Conservation (phyloP, 768 basidiomycete genomes). For the Pulveroboletus ravenelii region DNA sequence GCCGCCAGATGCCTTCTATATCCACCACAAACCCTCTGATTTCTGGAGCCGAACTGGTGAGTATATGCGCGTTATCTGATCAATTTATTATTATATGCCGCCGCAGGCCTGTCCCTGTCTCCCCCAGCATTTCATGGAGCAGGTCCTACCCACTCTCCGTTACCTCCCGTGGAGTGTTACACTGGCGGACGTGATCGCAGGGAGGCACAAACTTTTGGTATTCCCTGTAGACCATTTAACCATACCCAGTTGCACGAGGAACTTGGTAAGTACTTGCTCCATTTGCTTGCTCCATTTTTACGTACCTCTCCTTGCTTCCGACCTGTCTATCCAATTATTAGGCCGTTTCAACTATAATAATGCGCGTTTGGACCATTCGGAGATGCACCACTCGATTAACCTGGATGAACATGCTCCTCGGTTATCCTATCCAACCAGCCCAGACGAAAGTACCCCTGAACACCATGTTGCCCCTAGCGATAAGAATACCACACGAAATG, state of each 20-base stretch:
- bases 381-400: background rate
- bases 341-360: slow-evolving; percentile 1
- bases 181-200: background rate
- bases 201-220: background rate
- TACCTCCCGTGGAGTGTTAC: slow-evolving; percentile 1
- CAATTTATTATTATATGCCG: slow-evolving; percentile 15
- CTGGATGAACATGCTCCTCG: background rate
- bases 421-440: background rate
- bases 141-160: slow-evolving; percentile 3
- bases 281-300: background rate
- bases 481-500: slow-evolving; percentile 30
- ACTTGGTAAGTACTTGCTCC: slow-evolving; percentile 4
- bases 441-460: background rate
- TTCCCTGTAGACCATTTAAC: background rate
- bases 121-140: slow-evolving; percentile 27
- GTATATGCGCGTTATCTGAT: slow-evolving; percentile 21
- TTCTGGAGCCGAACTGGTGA: slow-evolving; percentile 16
- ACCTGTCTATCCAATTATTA: slow-evolving; percentile 3
- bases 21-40: slow-evolving; percentile 2
- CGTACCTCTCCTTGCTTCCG: background rate
- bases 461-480: background rate
- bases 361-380: background rate
- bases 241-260: background rate
- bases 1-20: slow-evolving; percentile 3
- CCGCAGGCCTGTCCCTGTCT: slow-evolving; percentile 34